Conservation (phyloP, 768 basidiomycete genomes). For the Jaapia argillacea region DNA sequence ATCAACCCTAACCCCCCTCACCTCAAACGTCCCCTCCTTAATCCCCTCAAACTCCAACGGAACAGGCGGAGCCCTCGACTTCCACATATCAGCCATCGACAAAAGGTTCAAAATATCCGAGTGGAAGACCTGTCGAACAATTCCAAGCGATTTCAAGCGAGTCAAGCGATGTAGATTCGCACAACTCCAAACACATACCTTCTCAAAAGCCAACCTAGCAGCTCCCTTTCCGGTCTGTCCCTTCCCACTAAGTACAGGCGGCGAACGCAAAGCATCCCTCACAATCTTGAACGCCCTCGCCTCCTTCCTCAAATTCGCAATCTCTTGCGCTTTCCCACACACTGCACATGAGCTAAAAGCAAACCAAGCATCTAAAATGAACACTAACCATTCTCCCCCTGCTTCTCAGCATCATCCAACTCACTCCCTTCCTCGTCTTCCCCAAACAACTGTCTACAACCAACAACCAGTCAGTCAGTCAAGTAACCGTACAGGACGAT, state of each 20-base stretch:
- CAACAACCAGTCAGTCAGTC: neutral
- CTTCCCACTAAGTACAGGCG: too few relatives aligned
- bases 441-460: slow-evolving; percentile 79
- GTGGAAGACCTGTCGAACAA: slow-evolving; percentile 74
- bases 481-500: neutral
- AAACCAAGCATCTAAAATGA: neutral
- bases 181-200: slow-evolving; percentile 37
- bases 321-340: slow-evolving; percentile 62
- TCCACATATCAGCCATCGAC: slow-evolving; percentile 97
- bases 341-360: neutral
- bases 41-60: slow-evolving; percentile 80
- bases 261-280: slow-evolving; percentile 50
- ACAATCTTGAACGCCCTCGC: slow-evolving; percentile 83
- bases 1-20: slow-evolving; percentile 19
- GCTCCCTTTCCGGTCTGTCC: slow-evolving; percentile 30
- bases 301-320: slow-evolving; percentile 82
- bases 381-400: slow-evolving; percentile 81
- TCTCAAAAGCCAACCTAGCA: slow-evolving; percentile 70
- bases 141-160: neutral
- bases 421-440: slow-evolving; percentile 81
- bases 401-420: slow-evolving; percentile 84
- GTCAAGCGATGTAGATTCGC: neutral
- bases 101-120: slow-evolving; percentile 82
- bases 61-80: slow-evolving; percentile 73
- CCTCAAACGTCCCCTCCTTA: slow-evolving; percentile 46